phyloP scores from a whole-genome alignment of 2,329 filamentous ascomycete genomes.

The Colletotrichum caudatum region DNA sequence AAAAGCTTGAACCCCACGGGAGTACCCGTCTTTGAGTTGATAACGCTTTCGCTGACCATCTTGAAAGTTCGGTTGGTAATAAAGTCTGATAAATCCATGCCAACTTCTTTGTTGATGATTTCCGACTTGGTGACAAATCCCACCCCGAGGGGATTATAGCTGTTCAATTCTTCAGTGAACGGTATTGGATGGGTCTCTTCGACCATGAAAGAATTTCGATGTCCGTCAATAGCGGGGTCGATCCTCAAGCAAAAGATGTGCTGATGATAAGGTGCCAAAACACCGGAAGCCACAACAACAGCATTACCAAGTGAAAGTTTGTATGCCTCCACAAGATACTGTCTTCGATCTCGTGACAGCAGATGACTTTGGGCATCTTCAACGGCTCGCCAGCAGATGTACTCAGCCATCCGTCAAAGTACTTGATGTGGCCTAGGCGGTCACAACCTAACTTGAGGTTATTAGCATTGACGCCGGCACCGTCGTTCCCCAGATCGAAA shows the following conservation, averaged over 20 bases:
- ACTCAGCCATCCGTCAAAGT: constrained; percentile 52
- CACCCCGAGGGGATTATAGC: constrained; percentile 64
- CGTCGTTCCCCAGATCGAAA: constrained; percentile 78
- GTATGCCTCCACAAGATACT: constrained; percentile 75
- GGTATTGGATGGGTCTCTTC: constrained; percentile 59
- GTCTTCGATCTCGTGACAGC: constrained; percentile 58
- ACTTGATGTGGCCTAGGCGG: constrained; percentile 72
- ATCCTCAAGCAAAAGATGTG: constrained; percentile 75
- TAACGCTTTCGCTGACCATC: constrained; percentile 58
- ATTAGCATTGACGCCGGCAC: constrained; percentile 73
- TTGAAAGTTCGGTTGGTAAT: constrained; percentile 62
- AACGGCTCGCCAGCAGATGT: constrained; percentile 49
- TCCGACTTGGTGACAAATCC: constrained; percentile 59
- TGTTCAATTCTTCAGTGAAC: constrained; percentile 43
- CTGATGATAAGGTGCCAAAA: constrained; percentile 75
- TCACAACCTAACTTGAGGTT: constrained; percentile 76
- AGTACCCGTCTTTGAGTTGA: constrained; percentile 57
- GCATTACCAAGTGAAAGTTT: constrained; percentile 70
- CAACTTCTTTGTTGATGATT: constrained; percentile 56
- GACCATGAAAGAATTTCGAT: constrained; percentile 63
- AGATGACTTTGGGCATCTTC: constrained; percentile 52
- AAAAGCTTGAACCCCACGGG: constrained; percentile 61
- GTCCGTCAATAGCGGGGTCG: constrained; percentile 73
- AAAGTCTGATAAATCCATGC: constrained; percentile 64
- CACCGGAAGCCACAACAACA: constrained; percentile 71